Percentiles rank a stretch among this genome's conserved stretches.
Evolutionary conservation across 1,284 basidiomycete species (phyloP).

Genomic region (Marasmius tenuissimus): DNA sequence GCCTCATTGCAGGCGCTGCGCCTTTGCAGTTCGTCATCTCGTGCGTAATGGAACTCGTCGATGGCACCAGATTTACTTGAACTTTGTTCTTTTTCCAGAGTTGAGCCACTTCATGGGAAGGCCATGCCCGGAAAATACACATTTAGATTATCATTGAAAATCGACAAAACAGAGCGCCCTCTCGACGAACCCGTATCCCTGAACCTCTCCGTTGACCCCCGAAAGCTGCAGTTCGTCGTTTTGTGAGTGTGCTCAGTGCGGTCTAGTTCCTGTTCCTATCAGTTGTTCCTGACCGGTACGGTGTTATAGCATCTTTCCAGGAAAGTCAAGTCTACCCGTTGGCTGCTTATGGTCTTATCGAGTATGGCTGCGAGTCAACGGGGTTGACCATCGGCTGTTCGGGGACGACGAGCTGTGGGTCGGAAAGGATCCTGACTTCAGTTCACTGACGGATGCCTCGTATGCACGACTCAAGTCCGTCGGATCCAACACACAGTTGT

Average conservation of each 20-base stretch:
- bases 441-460: slow-evolving; percentile 50
- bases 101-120: slow-evolving; percentile 46
- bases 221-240: slow-evolving; percentile 50
- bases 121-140: slow-evolving; percentile 43
- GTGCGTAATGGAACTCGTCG: slow-evolving; percentile 28
- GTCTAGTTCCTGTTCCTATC: not conserved
- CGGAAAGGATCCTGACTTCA: slow-evolving; percentile 59
- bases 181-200: slow-evolving; percentile 45
- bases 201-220: slow-evolving; percentile 49
- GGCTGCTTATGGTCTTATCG: slow-evolving; percentile 53
- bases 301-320: slow-evolving; percentile 51
- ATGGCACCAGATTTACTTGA: not conserved
- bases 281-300: not conserved
- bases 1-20: slow-evolving; percentile 37
- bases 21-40: slow-evolving; percentile 46
- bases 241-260: slow-evolving; percentile 41
- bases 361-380: slow-evolving; percentile 55
- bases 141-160: slow-evolving; percentile 52
- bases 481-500: slow-evolving; percentile 43
- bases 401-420: slow-evolving; percentile 60
- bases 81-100: slow-evolving; percentile 33
- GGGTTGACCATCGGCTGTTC: slow-evolving; percentile 57
- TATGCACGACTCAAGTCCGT: slow-evolving; percentile 45
- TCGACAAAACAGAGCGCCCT: slow-evolving; percentile 50
- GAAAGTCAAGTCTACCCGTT: slow-evolving; percentile 47